Conservation (phyloP, 805 yeast species). For the Cyberlindnera xishuangbannaensis region DNA sequence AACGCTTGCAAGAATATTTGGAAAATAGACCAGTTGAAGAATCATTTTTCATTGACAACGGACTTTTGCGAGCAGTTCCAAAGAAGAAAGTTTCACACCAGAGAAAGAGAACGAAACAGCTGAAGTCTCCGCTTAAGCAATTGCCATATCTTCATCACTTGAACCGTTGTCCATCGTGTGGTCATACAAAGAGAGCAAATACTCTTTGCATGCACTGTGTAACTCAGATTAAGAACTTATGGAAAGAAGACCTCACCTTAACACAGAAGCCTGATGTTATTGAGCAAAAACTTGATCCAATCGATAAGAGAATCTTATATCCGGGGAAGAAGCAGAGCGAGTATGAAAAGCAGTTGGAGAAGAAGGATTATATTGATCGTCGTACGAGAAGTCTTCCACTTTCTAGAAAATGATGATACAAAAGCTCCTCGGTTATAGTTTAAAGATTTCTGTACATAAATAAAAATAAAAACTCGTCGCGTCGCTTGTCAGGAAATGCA, state of each 20-base stretch:
- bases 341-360: constrained; percentile 39
- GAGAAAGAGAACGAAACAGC: constrained; percentile 76
- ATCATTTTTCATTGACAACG: constrained; percentile 50
- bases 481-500: too few relatives aligned
- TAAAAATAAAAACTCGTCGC: not conserved
- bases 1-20: constrained; percentile 27
- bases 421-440: not conserved
- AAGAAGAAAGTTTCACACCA: constrained; percentile 88
- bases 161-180: constrained; percentile 94
- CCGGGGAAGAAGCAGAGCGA: constrained; percentile 61
- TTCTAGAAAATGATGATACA: constrained; percentile 29
- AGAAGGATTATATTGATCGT: constrained; percentile 49
- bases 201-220: constrained; percentile 92
- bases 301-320: constrained; percentile 61
- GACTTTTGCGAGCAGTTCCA: constrained; percentile 85
- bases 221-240: constrained; percentile 66
- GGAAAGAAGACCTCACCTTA: constrained; percentile 44
- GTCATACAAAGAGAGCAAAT: constrained; percentile 84
- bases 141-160: constrained; percentile 68
- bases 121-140: constrained; percentile 80
- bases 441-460: not conserved
- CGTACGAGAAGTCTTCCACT: constrained; percentile 54
- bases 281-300: constrained; percentile 37
- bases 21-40: constrained; percentile 23
- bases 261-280: constrained; percentile 18